Conservation (phyloP, 192 early-diverging fungal species). For the Chytriomyces confervae region DNA sequence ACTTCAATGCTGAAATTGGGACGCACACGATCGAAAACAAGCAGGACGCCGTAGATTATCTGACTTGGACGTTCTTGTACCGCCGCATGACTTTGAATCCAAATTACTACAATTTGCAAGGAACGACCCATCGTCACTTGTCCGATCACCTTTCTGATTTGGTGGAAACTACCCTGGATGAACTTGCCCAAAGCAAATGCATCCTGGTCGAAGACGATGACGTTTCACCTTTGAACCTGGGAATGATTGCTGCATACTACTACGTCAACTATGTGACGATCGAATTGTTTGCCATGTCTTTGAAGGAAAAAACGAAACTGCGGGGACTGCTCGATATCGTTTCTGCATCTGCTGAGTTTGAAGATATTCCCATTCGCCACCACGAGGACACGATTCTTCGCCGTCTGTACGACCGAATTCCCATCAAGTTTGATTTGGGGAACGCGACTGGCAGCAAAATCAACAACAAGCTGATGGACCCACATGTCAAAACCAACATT, state of each 20-base stretch:
- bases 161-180: constrained; percentile 88
- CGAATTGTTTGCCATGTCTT: constrained; percentile 88
- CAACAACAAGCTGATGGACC: constrained; percentile 79
- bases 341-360: constrained; percentile 91
- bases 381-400: constrained; percentile 85
- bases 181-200: constrained; percentile 88
- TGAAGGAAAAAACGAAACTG: constrained; percentile 86
- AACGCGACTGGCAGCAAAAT: constrained; percentile 11
- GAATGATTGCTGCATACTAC: constrained; percentile 98
- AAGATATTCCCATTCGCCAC: constrained; percentile 88
- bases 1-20: constrained; percentile 96
- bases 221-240: constrained; percentile 84
- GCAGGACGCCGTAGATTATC: constrained; percentile 98
- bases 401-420: constrained; percentile 81
- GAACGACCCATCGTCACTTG: constrained; percentile 84
- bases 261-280: constrained; percentile 94
- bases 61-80: constrained; percentile 99
- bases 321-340: constrained; percentile 93
- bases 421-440: constrained; percentile 65
- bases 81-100: constrained; percentile 95
- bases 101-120: constrained; percentile 93
- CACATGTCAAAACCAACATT: constrained; percentile 91
- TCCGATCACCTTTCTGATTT: constrained; percentile 94
- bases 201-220: constrained; percentile 66
- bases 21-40: constrained; percentile 95